Conservation (phyloP, 208 protist genomes). For the Trypanosomatidae sp. region DNA sequence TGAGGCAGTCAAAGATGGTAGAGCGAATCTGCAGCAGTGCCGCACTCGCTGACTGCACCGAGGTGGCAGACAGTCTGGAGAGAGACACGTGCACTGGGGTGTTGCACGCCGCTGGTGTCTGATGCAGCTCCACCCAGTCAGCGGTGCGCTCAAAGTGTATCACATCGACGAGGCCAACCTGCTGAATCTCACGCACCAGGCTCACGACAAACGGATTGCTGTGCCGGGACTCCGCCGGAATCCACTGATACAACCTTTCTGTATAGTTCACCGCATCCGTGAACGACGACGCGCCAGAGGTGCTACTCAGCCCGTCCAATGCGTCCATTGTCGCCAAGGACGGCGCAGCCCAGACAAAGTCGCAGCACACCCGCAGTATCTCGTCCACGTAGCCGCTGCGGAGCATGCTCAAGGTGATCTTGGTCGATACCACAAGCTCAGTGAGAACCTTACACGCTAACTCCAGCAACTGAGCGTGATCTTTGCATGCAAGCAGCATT, state of each 20-base stretch:
- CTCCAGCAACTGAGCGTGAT: constrained; percentile 35
- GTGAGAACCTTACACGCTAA: constrained; percentile 51
- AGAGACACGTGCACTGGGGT: constrained; percentile 17
- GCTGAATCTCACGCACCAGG: constrained; percentile 56
- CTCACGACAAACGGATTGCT: constrained; percentile 36
- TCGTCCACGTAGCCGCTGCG: constrained; percentile 45
- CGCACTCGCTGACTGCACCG: constrained; percentile 21
- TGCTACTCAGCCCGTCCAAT: constrained; percentile 6
- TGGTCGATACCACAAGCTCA: constrained; percentile 24
- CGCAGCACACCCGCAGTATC: constrained; percentile 53
- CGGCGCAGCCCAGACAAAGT: constrained; percentile 39
- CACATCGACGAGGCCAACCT: constrained; percentile 57
- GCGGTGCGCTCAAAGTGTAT: constrained; percentile 58
- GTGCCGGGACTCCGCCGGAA: constrained; percentile 19
- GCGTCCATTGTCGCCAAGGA: constrained; percentile 20
- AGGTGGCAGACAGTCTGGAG: constrained; percentile 20
- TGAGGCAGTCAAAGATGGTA: constrained; percentile 32
- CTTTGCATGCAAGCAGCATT: constrained; percentile 63
- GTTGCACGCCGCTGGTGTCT: constrained; percentile 34
- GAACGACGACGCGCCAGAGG: neutral
- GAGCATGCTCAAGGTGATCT: constrained; percentile 37
- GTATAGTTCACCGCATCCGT: constrained; percentile 7
- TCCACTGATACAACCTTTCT: constrained; percentile 23
- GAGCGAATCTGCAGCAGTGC: constrained; percentile 19
- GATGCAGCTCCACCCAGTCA: constrained; percentile 70